A percentile compares a stretch with the other conserved stretches of the same genome.
These are phyloP conservation scores for Epichloe sp. DNA, from an alignment of 2,329 filamentous ascomycete genomes.

Conservation along the genomic window DNA sequence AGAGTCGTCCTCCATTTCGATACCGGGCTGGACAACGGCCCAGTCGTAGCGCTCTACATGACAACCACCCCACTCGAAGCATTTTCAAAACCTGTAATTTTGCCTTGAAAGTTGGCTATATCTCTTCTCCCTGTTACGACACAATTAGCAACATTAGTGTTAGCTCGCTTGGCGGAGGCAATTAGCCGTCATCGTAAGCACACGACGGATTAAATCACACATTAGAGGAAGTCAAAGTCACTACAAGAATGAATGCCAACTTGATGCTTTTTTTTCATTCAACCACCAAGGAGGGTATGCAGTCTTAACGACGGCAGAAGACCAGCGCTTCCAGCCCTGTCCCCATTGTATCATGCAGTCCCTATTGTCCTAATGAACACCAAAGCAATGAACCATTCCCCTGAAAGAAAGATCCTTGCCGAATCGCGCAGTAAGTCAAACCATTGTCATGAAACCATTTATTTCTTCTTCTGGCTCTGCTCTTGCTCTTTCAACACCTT, in stretches of 20 bases:
- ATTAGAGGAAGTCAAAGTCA: neutral
- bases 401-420: constrained; percentile 22
- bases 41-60: neutral
- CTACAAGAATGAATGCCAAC: constrained; percentile 14
- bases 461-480: constrained; percentile 56
- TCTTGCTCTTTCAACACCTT: constrained; percentile 99
- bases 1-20: neutral
- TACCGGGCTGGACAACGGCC: neutral
- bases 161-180: neutral
- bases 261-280: constrained; percentile 29
- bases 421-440: constrained; percentile 22
- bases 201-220: neutral
- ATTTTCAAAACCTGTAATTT: neutral
- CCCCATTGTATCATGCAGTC: constrained; percentile 33
- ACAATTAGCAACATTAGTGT: neutral
- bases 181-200: neutral
- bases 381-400: constrained; percentile 36
- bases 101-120: too few relatives aligned
- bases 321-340: constrained; percentile 25
- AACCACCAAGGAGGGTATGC: constrained; percentile 31
- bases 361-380: constrained; percentile 39
- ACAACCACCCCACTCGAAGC: neutral
- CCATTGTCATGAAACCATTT: constrained; percentile 31
- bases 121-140: neutral
- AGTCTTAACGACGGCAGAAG: constrained; percentile 32